A percentile compares a stretch with the other conserved stretches of the same genome.
Conservation (phyloP, 192 early-diverging fungal species). For the Podila clonocystis region DNA sequence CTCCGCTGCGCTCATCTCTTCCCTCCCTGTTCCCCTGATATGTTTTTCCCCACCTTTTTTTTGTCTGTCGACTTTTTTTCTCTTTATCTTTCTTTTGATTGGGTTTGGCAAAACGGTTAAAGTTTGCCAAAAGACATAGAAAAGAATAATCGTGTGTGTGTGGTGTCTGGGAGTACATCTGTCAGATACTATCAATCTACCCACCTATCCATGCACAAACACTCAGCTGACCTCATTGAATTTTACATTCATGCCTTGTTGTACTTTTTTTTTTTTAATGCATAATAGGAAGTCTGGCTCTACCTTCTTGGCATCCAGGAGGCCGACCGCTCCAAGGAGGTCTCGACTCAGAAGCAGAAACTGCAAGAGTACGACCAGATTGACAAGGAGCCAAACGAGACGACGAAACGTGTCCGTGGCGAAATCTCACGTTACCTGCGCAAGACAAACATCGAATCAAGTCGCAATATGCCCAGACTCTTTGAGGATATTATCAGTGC, state of each 20-base stretch:
- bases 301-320: constrained; percentile 85
- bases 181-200: too few relatives aligned
- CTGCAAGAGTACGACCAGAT: constrained; percentile 73
- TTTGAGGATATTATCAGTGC: constrained; percentile 90
- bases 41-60: background rate
- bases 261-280: background rate
- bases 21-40: background rate
- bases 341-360: constrained; percentile 53
- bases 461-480: constrained; percentile 45
- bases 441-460: constrained; percentile 60
- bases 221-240: constrained; percentile 11
- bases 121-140: background rate
- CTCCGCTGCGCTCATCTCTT: background rate
- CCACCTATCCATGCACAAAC: background rate
- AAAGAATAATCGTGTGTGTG: background rate
- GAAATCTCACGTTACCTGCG: constrained; percentile 76
- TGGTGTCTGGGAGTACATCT: too few relatives aligned
- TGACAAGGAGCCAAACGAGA: constrained; percentile 72
- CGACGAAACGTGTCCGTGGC: constrained; percentile 82
- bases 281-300: constrained; percentile 83
- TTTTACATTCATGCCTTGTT: constrained; percentile 11
- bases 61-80: background rate
- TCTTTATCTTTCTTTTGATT: background rate
- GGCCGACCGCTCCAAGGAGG: constrained; percentile 76
- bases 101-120: background rate